A percentile compares a stretch with the other conserved stretches of the same genome.
These are phyloP conservation scores for Myxozyma sirexii DNA, from an alignment of 805 yeast species.

Conservation along the genomic window DNA sequence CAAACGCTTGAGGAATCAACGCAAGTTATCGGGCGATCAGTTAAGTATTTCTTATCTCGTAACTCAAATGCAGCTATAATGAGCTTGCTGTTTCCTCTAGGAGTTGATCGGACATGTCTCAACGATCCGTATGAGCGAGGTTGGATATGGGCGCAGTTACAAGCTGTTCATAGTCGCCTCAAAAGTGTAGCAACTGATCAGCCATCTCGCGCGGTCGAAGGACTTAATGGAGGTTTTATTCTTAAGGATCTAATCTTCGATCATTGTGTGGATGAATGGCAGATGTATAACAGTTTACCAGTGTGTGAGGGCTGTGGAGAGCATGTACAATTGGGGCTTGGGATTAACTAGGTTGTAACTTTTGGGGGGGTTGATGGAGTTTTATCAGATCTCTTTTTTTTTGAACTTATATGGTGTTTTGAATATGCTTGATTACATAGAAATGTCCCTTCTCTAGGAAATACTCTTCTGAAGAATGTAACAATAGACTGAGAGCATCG, in stretches of 20 bases:
- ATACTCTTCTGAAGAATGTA: too few relatives aligned
- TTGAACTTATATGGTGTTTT: too few relatives aligned
- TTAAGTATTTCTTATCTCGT: conserved; percentile 3
- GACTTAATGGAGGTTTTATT: not conserved
- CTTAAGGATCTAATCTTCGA: not conserved
- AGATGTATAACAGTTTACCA: not conserved
- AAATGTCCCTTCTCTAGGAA: too few relatives aligned
- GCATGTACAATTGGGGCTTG: not conserved
- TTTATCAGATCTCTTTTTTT: not conserved
- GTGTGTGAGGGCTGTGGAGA: conserved; percentile 12
- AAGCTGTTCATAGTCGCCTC: not conserved
- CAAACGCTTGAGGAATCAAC: not conserved
- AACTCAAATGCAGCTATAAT: conserved; percentile 9
- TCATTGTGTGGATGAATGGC: conserved; percentile 2
- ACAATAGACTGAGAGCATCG: too few relatives aligned
- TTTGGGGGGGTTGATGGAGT: not conserved
- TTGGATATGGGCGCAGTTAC: conserved; percentile 14
- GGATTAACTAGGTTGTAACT: not conserved
- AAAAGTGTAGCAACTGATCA: not conserved
- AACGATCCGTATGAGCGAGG: conserved; percentile 11
- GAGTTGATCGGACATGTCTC: not conserved
- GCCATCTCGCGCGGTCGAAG: not conserved
- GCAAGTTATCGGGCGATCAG: not conserved
- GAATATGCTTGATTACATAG: too few relatives aligned
- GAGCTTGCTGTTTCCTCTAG: conserved; percentile 3